Evolutionary conservation across 2,329 filamentous ascomycete genomes (phyloP).

Genomic region (Fusarium subtropicale): DNA sequence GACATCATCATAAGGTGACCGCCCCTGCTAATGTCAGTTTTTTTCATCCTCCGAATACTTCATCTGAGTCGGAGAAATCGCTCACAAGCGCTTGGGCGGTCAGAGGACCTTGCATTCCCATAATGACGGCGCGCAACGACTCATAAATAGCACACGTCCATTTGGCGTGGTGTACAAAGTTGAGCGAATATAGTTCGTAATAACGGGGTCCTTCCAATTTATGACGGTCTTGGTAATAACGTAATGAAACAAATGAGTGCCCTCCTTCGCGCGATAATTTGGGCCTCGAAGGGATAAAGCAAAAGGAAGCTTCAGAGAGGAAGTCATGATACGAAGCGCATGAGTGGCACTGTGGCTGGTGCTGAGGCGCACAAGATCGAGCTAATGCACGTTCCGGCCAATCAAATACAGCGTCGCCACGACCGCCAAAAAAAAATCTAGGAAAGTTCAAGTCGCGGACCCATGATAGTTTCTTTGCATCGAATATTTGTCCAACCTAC

Average conservation of each 20-base stretch:
- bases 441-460: slow-evolving; percentile 25
- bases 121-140: slow-evolving; percentile 46
- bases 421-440: slow-evolving; percentile 41
- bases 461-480: slow-evolving; percentile 42
- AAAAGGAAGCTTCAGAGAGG: slow-evolving; percentile 1
- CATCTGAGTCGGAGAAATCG: not conserved
- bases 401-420: slow-evolving; percentile 21
- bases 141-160: slow-evolving; percentile 14
- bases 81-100: slow-evolving; percentile 68
- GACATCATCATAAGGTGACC: slow-evolving; percentile 70
- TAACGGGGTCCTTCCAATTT: not conserved
- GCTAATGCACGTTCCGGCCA: slow-evolving; percentile 24
- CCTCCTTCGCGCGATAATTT: not conserved
- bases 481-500: slow-evolving; percentile 29
- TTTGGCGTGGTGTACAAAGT: not conserved
- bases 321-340: slow-evolving; percentile 30
- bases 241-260: not conserved
- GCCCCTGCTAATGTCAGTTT: slow-evolving; percentile 57
- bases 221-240: not conserved
- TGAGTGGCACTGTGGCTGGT: slow-evolving; percentile 6
- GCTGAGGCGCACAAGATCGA: slow-evolving; percentile 21
- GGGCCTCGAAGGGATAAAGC: not conserved
- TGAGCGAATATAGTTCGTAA: not conserved
- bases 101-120: slow-evolving; percentile 67
- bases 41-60: not conserved